Base-by-base conservation (phyloP, 2,329 filamentous ascomycete genomes). In the Huntiella omanensis region DNA sequence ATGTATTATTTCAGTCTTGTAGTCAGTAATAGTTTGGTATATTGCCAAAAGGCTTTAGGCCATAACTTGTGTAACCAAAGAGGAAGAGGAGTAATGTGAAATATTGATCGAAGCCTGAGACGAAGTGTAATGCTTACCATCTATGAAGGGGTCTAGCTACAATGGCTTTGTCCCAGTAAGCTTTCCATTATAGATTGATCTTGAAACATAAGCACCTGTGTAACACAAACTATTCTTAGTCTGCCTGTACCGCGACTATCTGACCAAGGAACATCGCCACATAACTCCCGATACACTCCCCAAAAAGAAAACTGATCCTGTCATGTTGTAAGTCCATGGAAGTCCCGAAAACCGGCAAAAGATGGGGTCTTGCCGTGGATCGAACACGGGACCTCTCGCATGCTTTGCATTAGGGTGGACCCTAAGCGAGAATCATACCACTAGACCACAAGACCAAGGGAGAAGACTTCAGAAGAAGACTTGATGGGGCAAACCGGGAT, bases 381-480 rank as follows among this genome's bases (percentile, higher is more conserved):
- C 48, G 51, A 54, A 54, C 52, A 48, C 52, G 49, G 51, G 52
- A 51, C 51, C 52, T 53, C 52, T 51, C 49, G 52, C 52, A 53
- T 44, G 42, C 46, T 10, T 35, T 48, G 41, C 41, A 58, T 44
- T 53, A 58, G 60, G 60, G 59, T 62, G 52, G 47, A 58, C 73
- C 72, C 73, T 77, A 76, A 76, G 73, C 72, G 71, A 74, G 72
- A 75, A 77, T 75, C 71, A 76, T 77, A 76, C 73, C 73, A 70
- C 73, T 74, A 75, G 71, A 74, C 70, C 70, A 74, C 61, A 63
- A 64, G 62, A 64, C 62, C 64, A 41, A 41, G 19, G 40, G 10
- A 33, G 28, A 32, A 13, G 15, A 11, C 15, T 17, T 39, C 37
- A 39, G 37, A 19, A 39, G 19, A 17, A 17, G 15, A 39, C 10